A percentile compares a stretch with the other conserved stretches of the same genome.
These are phyloP conservation scores for Botryotinia convoluta DNA, from an alignment of 2,329 filamentous ascomycete species.

Conservation along the genomic window DNA sequence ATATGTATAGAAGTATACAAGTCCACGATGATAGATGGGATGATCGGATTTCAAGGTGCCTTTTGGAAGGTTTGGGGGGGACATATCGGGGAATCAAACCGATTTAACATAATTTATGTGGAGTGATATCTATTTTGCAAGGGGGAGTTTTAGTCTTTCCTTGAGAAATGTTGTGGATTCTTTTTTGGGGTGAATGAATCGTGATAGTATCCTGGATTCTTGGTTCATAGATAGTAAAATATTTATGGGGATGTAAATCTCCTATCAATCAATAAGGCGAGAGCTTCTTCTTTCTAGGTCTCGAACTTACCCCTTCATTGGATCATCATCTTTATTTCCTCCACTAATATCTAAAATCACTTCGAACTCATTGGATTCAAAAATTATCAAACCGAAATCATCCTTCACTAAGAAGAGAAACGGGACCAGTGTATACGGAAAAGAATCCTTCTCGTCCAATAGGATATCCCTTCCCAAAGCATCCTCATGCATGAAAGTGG, in stretches of 20 bases:
- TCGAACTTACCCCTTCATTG: constrained; percentile 9
- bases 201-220: not conserved
- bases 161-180: not conserved
- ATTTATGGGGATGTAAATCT: not conserved
- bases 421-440: not conserved
- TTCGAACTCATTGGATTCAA: not conserved
- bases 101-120: not conserved
- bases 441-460: not conserved
- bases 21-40: constrained; percentile 8
- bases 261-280: constrained; percentile 11
- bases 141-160: not conserved
- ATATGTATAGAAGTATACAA: not conserved
- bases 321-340: not conserved
- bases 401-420: not conserved
- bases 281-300: not conserved
- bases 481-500: constrained; percentile 8
- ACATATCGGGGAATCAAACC: not conserved
- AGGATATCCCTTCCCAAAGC: constrained; percentile 5
- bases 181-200: not conserved
- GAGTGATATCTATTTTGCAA: not conserved
- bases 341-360: not conserved
- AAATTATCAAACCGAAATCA: not conserved
- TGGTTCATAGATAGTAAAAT: not conserved
- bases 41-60: not conserved
- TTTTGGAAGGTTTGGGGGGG: not conserved